Conservation (phyloP, 495 filamentous ascomycete genomes). For the Penicillium goetzii region DNA sequence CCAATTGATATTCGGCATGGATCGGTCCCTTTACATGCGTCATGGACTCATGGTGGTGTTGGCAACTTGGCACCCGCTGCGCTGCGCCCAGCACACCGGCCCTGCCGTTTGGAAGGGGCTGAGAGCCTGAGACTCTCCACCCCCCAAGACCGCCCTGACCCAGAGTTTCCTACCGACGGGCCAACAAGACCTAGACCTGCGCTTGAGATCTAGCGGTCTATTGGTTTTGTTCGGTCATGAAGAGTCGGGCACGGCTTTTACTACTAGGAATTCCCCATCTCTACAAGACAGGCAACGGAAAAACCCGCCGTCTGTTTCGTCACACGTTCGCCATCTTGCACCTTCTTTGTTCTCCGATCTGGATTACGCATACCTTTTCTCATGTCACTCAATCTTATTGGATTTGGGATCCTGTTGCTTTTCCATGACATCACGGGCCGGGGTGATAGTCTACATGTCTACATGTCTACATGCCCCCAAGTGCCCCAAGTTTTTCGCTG, state of each 20-base stretch:
- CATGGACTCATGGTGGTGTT: not conserved
- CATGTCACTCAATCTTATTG: not conserved
- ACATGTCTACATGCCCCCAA: too few species aligned
- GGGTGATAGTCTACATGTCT: not conserved
- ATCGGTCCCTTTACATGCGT: not conserved
- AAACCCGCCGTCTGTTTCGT: not conserved
- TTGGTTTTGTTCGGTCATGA: not conserved
- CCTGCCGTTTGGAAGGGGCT: not conserved
- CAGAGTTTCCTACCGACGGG: not conserved
- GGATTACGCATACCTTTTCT: conserved; percentile 3
- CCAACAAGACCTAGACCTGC: not conserved
- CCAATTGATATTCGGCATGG: not conserved
- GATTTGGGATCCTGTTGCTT: not conserved
- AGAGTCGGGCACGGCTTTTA: not conserved
- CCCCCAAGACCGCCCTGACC: not conserved
- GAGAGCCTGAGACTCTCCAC: conserved; percentile 1
- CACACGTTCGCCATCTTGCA: not conserved
- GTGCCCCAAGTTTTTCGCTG: conserved; percentile 1
- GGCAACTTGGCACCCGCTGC: not conserved
- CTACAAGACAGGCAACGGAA: not conserved
- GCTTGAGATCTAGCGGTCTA: not conserved
- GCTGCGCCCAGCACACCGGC: too few species aligned
- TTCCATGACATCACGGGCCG: conserved; percentile 5
- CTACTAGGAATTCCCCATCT: not conserved
- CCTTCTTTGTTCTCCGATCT: not conserved